Evolutionary conservation across 352 stramenopile genomes (phyloP), one percentile per base, ranked within the genome.

Genomic region (Phytophthora europaea): DNA sequence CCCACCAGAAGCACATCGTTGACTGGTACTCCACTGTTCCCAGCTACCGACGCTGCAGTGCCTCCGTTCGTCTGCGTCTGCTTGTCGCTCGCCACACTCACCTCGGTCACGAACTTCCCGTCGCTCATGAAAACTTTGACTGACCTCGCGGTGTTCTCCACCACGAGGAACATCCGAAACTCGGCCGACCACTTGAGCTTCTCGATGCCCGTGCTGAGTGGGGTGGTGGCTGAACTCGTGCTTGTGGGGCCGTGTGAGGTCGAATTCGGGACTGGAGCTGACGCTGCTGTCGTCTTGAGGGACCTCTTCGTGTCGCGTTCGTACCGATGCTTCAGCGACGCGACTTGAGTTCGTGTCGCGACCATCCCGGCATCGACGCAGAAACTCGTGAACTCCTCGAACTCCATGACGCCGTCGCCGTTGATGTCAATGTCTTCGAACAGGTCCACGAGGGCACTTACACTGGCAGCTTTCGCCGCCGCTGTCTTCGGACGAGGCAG

Each of bases 401-500:
- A 95, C 50, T 97, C 90, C 78, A 96, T 91, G 3, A 79, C 79
- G 6, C 89, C 88, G 43, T 97, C 90, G 28, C 90, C 90, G 52
- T 97, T 97, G 70, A 95, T 93, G 67, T 97, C 90, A 54, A 97
- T 97, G 65, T 92, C 84, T 31, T 96, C 85, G 38, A 97, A 97
- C 12, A 94, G 73, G 40, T 95, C 88, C 9, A 94, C 72, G 12
- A 95, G 78, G 22, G 85, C 85, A 60, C 70, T 84, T 8, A 95
- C 72, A 57, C 79, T 89, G 0, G 78, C 77, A 43, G 65, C 60
- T 51, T 91, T 91, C 34, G 92, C 87, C 10, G 83, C 76, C 1
- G n/a, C 18, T 3, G 57, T 81, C 61, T 78, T 85, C 13, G 78
- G 45, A 8, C 75, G 81, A 18, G 85, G 85, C 7, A 94, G 73